phyloP scores from a whole-genome alignment of 495 filamentous ascomycete species.

The Monascus purpureus region DNA sequence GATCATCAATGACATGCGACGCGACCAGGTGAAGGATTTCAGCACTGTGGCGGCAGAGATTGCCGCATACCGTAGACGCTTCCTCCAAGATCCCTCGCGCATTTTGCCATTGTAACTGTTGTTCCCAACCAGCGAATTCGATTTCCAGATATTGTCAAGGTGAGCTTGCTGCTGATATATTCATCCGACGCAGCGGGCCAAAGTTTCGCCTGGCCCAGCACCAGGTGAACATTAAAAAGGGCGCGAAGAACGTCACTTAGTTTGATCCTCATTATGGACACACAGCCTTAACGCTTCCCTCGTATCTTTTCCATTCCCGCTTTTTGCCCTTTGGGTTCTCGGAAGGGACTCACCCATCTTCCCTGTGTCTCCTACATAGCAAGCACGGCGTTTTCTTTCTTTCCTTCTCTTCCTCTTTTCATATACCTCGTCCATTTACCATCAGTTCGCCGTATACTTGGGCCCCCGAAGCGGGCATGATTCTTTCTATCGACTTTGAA shows the following conservation, averaged over 20 bases:
- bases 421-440: too few relatives aligned
- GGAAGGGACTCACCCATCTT: background rate
- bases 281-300: too few relatives aligned
- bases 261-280: too few relatives aligned
- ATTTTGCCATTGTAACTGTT: constrained; percentile 31
- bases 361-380: constrained; percentile 1
- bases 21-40: constrained; percentile 65
- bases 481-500: too few relatives aligned
- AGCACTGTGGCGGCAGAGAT: constrained; percentile 68
- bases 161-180: constrained; percentile 17
- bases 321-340: background rate
- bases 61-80: constrained; percentile 63
- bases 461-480: too few relatives aligned
- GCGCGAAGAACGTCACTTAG: too few relatives aligned
- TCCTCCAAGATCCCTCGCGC: constrained; percentile 41
- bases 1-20: constrained; percentile 61
- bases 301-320: background rate
- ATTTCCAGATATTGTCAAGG: constrained; percentile 8
- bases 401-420: too few relatives aligned
- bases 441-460: too few relatives aligned
- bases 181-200: too few relatives aligned
- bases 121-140: background rate
- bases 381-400: too few relatives aligned
- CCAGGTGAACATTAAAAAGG: too few relatives aligned
- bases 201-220: too few relatives aligned